Base-by-base conservation (phyloP, 2,329 filamentous ascomycete species). In the Cordyceps militaris region DNA sequence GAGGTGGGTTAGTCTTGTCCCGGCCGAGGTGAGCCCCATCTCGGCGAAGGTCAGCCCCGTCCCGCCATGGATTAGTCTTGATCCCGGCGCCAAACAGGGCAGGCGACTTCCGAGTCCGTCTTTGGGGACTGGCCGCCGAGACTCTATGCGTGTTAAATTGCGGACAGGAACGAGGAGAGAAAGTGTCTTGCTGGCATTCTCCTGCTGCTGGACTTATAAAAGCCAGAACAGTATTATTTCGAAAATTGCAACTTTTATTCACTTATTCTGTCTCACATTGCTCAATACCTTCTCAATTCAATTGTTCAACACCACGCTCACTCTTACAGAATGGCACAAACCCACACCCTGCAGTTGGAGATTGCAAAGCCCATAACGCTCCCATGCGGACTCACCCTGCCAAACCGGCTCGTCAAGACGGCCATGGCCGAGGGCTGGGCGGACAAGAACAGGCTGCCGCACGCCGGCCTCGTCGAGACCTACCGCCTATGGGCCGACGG, bases 401-500 rank as follows among this genome's bases (percentile, higher is more conserved):
- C 38, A 38, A 58, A 47, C 40, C 48, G 56, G 16, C 56, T 58
- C 36, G 70, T 65, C 32, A 69, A 75, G 61, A 67, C 77, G 61
- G 76, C 78, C 44, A 74, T 80, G 71, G 71, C 74, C 23, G 73
- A 78, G 59, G 56, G 59, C 2, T 59, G 74, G 60, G 68, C 69
- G 49, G 66, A 70, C 62, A 67, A 64, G 24, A 66, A 74, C 63
- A 61, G 76, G 51, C 67, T 72, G 4, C 77, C 78, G 3, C 70
- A 70, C 26, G 63, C 73, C 14, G 65, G 68, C 3, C 69, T 77
- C 8, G 36, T 78, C 60, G 76, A 79, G 57, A 70, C 80, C 47
- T 85, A 85, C 69, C 72, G 76, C 54, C 70, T 76, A 61, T 86
- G 82, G 81, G 82, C 81, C 14, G 76, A 81, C 62, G 79, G 79